phyloP scores from a whole-genome alignment of 331 rosid genomes.

The Dryas integrifolia region DNA sequence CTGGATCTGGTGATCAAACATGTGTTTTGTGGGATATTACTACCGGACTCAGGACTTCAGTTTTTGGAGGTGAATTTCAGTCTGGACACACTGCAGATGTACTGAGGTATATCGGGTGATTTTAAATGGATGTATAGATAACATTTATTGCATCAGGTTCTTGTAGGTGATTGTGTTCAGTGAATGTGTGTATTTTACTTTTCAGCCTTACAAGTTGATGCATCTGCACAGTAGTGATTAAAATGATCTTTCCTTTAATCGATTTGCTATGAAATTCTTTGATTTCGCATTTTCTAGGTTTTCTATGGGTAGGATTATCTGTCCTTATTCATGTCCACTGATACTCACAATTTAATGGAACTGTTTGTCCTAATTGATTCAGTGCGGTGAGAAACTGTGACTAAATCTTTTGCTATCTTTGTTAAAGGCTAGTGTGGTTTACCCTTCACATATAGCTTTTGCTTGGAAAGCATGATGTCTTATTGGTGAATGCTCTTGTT shows the following conservation, averaged over 20 bases:
- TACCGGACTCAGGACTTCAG: conserved; percentile 90
- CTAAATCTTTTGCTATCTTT: neutral
- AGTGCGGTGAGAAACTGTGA: neutral
- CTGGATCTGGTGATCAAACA: conserved; percentile 90
- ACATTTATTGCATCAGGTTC: conserved; percentile 15
- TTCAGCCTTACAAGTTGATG: conserved; percentile 14
- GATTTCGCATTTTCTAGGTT: neutral
- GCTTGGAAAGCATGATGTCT: neutral
- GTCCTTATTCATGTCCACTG: neutral
- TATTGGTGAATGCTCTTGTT: neutral
- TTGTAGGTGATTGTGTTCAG: conserved; percentile 1
- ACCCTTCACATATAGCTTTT: neutral
- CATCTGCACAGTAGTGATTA: conserved; percentile 4
- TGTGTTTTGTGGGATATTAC: conserved; percentile 93
- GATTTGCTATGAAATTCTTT: neutral
- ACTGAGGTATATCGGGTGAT: conserved; percentile 53
- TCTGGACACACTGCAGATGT: conserved; percentile 95
- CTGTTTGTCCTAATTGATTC: neutral
- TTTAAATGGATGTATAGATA: conserved; percentile 6
- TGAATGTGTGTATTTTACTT: neutral
- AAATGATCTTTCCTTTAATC: neutral
- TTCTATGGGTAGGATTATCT: neutral
- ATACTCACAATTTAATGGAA: neutral
- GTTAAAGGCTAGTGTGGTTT: neutral
- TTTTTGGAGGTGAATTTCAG: conserved; percentile 98